phyloP scores from a whole-genome alignment of 176 grass and related monocot species.

The Cenchrus purpureus region DNA sequence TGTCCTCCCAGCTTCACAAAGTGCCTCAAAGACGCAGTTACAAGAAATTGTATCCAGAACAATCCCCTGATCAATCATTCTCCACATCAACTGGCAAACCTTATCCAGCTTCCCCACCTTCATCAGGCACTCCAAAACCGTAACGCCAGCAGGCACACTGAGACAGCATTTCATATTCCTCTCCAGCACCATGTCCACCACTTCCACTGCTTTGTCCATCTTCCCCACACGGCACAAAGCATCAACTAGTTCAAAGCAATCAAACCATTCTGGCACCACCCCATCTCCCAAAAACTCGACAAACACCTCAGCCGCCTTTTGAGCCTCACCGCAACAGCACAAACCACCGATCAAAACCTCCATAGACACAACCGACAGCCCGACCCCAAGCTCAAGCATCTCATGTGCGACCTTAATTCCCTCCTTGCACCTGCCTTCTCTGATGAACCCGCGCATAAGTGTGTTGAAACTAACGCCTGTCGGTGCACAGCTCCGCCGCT shows the following conservation, averaged over 20 bases:
- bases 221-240: slow-evolving; percentile 46
- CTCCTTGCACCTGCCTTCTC: slow-evolving; percentile 59
- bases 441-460: slow-evolving; percentile 76
- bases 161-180: slow-evolving; percentile 40
- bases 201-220: slow-evolving; percentile 58
- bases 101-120: slow-evolving; percentile 49
- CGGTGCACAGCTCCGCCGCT: slow-evolving; percentile 46
- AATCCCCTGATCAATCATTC: slow-evolving; percentile 59
- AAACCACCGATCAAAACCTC: slow-evolving; percentile 71
- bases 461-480: slow-evolving; percentile 75
- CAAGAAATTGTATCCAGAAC: slow-evolving; percentile 57
- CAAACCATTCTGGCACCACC: slow-evolving; percentile 63
- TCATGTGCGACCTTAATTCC: slow-evolving; percentile 68
- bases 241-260: slow-evolving; percentile 62
- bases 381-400: slow-evolving; percentile 70
- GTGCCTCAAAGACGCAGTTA: slow-evolving; percentile 69
- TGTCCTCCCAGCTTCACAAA: slow-evolving; percentile 59
- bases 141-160: slow-evolving; percentile 57
- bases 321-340: slow-evolving; percentile 42
- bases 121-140: slow-evolving; percentile 60
- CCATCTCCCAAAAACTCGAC: slow-evolving; percentile 50
- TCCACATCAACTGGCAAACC: slow-evolving; percentile 57
- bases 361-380: slow-evolving; percentile 59
- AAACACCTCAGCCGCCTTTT: slow-evolving; percentile 60
- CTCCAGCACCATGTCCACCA: slow-evolving; percentile 57